phyloP scores from a whole-genome alignment of 2,329 filamentous ascomycete species.

The Fusarium sp. region DNA sequence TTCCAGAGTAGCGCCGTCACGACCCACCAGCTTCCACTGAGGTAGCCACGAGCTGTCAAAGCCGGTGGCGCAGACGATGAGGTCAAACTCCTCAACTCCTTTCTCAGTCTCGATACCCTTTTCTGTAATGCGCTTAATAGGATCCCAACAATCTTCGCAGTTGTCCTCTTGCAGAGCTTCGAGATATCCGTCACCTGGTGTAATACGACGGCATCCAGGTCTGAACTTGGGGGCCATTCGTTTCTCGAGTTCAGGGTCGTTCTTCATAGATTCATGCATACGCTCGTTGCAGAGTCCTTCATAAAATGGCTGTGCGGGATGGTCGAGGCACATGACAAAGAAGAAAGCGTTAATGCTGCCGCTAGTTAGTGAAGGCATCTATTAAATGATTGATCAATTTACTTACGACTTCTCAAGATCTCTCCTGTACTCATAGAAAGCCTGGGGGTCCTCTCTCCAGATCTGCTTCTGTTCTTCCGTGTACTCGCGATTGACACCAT shows the following conservation, averaged over 20 bases:
- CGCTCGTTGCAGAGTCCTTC: constrained; percentile 7
- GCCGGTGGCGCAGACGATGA: constrained; percentile 15
- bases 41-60: constrained; percentile 11
- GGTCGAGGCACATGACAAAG: constrained; percentile 15
- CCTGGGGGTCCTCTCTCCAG: constrained; percentile 3
- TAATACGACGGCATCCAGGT: neutral
- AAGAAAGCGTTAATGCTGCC: constrained; percentile 7
- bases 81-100: neutral
- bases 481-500: constrained; percentile 3
- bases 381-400: neutral
- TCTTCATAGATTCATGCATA: constrained; percentile 7
- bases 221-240: neutral
- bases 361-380: neutral
- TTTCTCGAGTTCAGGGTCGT: neutral
- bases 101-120: neutral
- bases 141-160: neutral
- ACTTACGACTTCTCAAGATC: constrained; percentile 13
- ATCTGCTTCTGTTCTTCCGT: constrained; percentile 5
- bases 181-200: constrained; percentile 9
- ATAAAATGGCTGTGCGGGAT: constrained; percentile 3
- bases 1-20: neutral
- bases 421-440: neutral
- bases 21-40: neutral
- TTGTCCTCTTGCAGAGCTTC: constrained; percentile 9
- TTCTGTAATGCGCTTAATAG: neutral